Percentiles rank a stretch among this genome's conserved stretches.
These are phyloP conservation scores for Neurospora sp. DNA, from an alignment of 495 filamentous ascomycete genomes.

Conservation along the genomic window DNA sequence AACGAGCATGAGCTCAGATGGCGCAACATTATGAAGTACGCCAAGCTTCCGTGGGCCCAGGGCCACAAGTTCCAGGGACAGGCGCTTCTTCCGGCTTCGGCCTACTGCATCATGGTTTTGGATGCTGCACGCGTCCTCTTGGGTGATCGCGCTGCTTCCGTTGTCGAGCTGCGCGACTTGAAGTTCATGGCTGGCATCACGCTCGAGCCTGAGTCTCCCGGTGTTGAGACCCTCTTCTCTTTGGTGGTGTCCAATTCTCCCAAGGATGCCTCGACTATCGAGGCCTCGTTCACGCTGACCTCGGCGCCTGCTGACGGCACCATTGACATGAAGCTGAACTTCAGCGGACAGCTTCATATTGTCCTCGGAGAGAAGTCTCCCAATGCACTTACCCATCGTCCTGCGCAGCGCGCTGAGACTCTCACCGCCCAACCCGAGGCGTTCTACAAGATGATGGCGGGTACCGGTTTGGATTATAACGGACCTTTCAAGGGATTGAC, in stretches of 20 bases:
- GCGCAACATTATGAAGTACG: slow-evolving; percentile 37
- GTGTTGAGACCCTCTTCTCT: slow-evolving; percentile 37
- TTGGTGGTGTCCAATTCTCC: slow-evolving; percentile 11
- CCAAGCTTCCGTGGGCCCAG: slow-evolving; percentile 31
- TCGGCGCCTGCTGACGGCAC: slow-evolving; percentile 24
- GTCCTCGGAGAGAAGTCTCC: slow-evolving; percentile 17
- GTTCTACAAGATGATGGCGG: slow-evolving; percentile 37
- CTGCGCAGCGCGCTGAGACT: slow-evolving; percentile 20
- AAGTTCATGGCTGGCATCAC: slow-evolving; percentile 38
- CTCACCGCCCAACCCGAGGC: slow-evolving; percentile 20
- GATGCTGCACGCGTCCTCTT: slow-evolving; percentile 27
- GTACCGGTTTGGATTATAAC: slow-evolving; percentile 30
- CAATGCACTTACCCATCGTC: slow-evolving; percentile 15
- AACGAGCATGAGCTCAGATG: slow-evolving; percentile 30
- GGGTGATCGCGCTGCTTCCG: slow-evolving; percentile 18
- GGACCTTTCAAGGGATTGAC: slow-evolving; percentile 32
- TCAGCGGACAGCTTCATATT: slow-evolving; percentile 20
- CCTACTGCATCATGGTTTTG: slow-evolving; percentile 33
- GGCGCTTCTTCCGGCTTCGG: slow-evolving; percentile 33
- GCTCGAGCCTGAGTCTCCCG: slow-evolving; percentile 34
- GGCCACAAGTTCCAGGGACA: slow-evolving; percentile 35
- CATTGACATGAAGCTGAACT: slow-evolving; percentile 28
- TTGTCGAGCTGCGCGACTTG: slow-evolving; percentile 30
- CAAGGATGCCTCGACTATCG: slow-evolving; percentile 9
- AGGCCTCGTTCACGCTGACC: slow-evolving; percentile 28